phyloP scores from a whole-genome alignment of 257 asterid species.

The Ballota nigra region DNA sequence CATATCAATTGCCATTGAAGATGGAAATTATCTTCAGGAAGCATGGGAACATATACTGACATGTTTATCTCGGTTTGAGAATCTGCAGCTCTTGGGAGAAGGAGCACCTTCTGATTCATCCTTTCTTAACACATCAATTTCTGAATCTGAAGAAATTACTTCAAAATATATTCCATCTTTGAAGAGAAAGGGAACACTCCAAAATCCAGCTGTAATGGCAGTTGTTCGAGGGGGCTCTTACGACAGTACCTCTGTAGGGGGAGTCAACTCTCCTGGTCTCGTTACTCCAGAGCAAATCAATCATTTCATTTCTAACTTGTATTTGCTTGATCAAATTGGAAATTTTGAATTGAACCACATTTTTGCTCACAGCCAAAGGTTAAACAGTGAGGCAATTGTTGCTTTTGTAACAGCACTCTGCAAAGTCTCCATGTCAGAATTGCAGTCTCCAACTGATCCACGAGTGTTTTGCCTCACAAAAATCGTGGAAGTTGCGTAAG shows the following conservation, averaged over 20 bases:
- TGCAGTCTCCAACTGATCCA: slow-evolving; percentile 99
- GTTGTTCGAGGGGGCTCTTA: slow-evolving; percentile 99
- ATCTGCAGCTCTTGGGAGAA: slow-evolving; percentile 95
- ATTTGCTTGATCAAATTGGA: slow-evolving; percentile 97
- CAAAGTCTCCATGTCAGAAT: slow-evolving; percentile 93
- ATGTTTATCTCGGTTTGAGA: slow-evolving; percentile 97
- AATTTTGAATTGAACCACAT: slow-evolving; percentile 92
- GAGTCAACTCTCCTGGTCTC: slow-evolving; percentile 68
- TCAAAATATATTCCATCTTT: slow-evolving; percentile 57
- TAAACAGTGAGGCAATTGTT: slow-evolving; percentile 96
- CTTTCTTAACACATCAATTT: slow-evolving; percentile 54
- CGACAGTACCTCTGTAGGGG: slow-evolving; percentile 76
- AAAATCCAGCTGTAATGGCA: slow-evolving; percentile 91
- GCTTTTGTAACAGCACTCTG: slow-evolving; percentile 90
- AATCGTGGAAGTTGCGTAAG: slow-evolving; percentile 99
- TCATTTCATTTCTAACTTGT: slow-evolving; percentile 78
- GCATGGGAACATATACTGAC: slow-evolving; percentile 98
- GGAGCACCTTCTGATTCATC: slow-evolving; percentile 98
- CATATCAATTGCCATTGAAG: slow-evolving; percentile 92
- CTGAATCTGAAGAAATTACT: slow-evolving; percentile 63
- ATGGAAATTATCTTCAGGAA: slow-evolving; percentile 91
- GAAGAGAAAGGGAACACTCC: slow-evolving; percentile 89
- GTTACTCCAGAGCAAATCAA: slow-evolving; percentile 92
- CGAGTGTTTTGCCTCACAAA: slow-evolving; percentile 98
- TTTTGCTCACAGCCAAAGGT: slow-evolving; percentile 98